phyloP scores from a whole-genome alignment of 345 rosid species.

The Schrenkiella parvula region DNA sequence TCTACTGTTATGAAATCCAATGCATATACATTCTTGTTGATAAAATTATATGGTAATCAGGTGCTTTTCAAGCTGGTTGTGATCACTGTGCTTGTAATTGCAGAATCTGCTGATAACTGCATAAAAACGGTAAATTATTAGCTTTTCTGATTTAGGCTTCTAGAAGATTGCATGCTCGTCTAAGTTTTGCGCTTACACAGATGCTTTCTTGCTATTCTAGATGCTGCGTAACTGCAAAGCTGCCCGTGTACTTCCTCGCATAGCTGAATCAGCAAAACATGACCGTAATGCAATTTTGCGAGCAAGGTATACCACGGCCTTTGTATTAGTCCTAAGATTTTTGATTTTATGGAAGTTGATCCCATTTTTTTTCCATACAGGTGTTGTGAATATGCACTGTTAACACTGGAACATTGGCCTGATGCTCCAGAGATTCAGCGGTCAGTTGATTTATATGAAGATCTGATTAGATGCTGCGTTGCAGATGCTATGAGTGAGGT shows the following conservation, averaged over 20 bases:
- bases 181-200: constrained; percentile 31
- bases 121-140: constrained; percentile 71
- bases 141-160: background rate
- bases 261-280: constrained; percentile 87
- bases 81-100: constrained; percentile 99
- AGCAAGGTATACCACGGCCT: constrained; percentile 56
- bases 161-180: constrained; percentile 5
- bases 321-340: constrained; percentile 2
- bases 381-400: constrained; percentile 95
- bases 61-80: constrained; percentile 99
- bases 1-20: constrained; percentile 10
- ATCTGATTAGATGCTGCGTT: constrained; percentile 83
- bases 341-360: constrained; percentile 12
- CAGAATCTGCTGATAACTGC: constrained; percentile 99
- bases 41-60: constrained; percentile 56
- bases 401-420: constrained; percentile 93
- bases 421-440: constrained; percentile 97
- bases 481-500: constrained; percentile 99
- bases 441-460: constrained; percentile 87
- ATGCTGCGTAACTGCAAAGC: constrained; percentile 96
- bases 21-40: constrained; percentile 27
- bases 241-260: constrained; percentile 88
- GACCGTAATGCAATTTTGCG: constrained; percentile 88
- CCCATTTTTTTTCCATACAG: constrained; percentile 49
- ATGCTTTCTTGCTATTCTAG: constrained; percentile 42